Evolutionary conservation across 139 green algal genomes (phyloP).

Genomic region (Asterochloris sp.): DNA sequence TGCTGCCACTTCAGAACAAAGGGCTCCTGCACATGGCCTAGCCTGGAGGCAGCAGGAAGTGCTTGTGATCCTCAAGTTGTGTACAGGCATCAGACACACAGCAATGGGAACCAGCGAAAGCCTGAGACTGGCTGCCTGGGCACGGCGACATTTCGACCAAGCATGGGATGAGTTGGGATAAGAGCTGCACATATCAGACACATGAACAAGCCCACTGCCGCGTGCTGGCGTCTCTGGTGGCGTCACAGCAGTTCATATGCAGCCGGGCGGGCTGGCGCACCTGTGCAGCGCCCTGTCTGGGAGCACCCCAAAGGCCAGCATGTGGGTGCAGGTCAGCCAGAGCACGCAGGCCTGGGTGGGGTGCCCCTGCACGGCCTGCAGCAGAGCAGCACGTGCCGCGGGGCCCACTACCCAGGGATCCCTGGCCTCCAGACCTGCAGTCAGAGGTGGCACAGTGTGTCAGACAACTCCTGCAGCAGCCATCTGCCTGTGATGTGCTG

Average conservation of each 20-base stretch:
- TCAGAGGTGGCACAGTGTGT: neutral
- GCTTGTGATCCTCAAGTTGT: too few species aligned
- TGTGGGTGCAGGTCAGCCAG: constrained; percentile 7
- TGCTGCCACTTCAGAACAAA: constrained; percentile 13
- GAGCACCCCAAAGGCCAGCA: constrained; percentile 1
- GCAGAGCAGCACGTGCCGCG: constrained; percentile 8
- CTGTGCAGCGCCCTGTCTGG: neutral
- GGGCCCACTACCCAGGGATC: neutral
- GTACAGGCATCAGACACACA: too few species aligned
- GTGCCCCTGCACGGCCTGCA: neutral
- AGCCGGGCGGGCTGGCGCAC: neutral
- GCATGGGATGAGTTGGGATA: too few species aligned
- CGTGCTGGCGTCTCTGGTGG: too few species aligned
- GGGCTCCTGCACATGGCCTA: constrained; percentile 3
- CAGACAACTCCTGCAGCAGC: too few species aligned
- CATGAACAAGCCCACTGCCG: too few species aligned
- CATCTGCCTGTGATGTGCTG: too few species aligned
- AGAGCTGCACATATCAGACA: too few species aligned
- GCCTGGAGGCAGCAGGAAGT: neutral
- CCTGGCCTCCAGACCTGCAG: neutral
- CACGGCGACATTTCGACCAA: too few species aligned
- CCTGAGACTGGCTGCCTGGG: too few species aligned
- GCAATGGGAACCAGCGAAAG: too few species aligned
- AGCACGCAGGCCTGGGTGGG: neutral
- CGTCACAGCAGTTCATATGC: too few species aligned